Evolutionary conservation across 176 grass and related monocot genomes (phyloP).

Genomic region (Stipa capillata): DNA sequence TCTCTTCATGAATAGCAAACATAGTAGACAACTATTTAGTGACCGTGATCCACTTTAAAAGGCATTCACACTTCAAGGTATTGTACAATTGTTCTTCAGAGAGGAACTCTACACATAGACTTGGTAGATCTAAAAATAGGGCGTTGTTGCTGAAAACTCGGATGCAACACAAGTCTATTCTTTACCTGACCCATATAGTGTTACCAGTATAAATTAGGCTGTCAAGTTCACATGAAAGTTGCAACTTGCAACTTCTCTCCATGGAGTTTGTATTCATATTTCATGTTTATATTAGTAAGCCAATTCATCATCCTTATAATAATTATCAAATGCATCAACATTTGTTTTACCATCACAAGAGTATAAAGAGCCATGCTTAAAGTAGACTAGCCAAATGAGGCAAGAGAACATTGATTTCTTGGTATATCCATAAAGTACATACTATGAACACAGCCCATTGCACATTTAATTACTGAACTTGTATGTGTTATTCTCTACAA

Average conservation of each 20-base stretch:
- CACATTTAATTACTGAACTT: background rate
- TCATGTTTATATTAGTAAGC: background rate
- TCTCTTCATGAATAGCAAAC: background rate
- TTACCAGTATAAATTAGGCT: background rate
- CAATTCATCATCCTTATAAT: background rate
- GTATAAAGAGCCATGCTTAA: background rate
- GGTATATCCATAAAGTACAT: background rate
- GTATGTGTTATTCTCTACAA: background rate
- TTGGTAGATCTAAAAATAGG: background rate
- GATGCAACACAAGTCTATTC: background rate
- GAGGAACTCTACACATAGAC: background rate
- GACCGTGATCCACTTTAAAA: background rate
- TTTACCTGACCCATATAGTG: background rate
- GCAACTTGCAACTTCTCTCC: background rate
- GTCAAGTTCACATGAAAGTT: background rate
- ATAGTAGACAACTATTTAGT: background rate
- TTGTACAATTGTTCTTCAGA: slow-evolving; percentile 2
- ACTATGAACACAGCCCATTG: background rate
- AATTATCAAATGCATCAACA: background rate
- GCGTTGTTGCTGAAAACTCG: background rate
- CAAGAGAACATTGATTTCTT: background rate
- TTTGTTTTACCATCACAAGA: background rate
- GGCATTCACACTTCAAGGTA: background rate
- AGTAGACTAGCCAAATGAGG: background rate
- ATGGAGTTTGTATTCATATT: background rate